A percentile compares a stretch with the other conserved stretches of the same genome.
These are phyloP conservation scores for Suillus paluster DNA, from an alignment of 768 basidiomycete species.

Conservation along the genomic window DNA sequence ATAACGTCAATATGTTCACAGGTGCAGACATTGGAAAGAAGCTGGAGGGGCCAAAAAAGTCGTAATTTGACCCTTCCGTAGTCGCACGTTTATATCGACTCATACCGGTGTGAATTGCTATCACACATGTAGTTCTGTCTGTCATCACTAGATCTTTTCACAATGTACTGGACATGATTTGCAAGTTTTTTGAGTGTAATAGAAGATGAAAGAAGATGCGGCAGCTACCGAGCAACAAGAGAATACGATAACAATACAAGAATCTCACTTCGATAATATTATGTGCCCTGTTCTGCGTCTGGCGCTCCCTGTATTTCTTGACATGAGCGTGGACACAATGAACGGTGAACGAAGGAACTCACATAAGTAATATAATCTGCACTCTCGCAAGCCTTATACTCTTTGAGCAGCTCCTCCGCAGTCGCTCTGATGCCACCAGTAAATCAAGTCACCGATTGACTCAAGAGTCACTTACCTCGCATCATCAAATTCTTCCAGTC, in stretches of 20 bases:
- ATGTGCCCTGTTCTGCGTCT: conserved; percentile 34
- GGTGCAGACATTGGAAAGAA: conserved; percentile 87
- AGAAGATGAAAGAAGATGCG: conserved; percentile 9
- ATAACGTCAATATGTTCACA: conserved; percentile 30
- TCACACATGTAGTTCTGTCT: conserved; percentile 18
- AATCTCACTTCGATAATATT: conserved; percentile 6
- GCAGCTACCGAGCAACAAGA: conserved; percentile 1
- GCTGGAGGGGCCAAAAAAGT: conserved; percentile 77
- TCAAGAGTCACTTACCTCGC: conserved; percentile 65
- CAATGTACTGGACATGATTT: conserved; percentile 27
- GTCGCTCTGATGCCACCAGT: conserved; percentile 58
- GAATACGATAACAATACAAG: not conserved
- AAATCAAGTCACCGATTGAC: not conserved
- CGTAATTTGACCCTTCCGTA: conserved; percentile 51
- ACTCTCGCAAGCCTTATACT: conserved; percentile 96
- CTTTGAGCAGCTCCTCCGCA: conserved; percentile 86
- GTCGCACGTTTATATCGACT: conserved; percentile 35
- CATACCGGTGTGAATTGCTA: conserved; percentile 22
- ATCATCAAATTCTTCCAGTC: conserved; percentile 95
- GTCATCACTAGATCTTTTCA: conserved; percentile 27
- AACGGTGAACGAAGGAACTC: conserved; percentile 28
- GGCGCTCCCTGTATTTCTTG: conserved; percentile 32
- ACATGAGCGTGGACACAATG: conserved; percentile 3
- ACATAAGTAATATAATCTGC: conserved; percentile 92
- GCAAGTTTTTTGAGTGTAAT: conserved; percentile 8